Conservation (phyloP, 192 early-diverging fungal genomes). For the Funneliformis mosseae region DNA sequence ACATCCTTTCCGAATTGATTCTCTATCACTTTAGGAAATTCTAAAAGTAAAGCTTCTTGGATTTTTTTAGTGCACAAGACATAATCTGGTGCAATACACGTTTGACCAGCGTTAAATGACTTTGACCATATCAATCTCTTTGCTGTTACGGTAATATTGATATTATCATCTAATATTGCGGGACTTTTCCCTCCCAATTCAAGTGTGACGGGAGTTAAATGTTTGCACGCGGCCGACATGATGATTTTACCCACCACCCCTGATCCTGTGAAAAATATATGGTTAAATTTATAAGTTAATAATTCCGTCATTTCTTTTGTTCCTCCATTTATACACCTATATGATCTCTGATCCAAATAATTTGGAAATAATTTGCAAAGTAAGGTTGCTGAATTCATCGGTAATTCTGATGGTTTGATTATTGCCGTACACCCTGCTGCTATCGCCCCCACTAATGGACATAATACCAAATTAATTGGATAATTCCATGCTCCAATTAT, state of each 20-base stretch:
- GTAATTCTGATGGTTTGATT: slow-evolving; percentile 85
- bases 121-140: slow-evolving; percentile 83
- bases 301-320: slow-evolving; percentile 72
- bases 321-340: slow-evolving; percentile 78
- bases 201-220: slow-evolving; percentile 83
- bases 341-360: slow-evolving; percentile 70
- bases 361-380: slow-evolving; percentile 65
- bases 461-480: slow-evolving; percentile 62
- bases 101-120: slow-evolving; percentile 86
- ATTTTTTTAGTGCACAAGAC: slow-evolving; percentile 58
- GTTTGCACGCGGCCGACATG: slow-evolving; percentile 81
- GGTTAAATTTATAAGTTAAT: slow-evolving; percentile 79
- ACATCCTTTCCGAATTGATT: slow-evolving; percentile 49
- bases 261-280: slow-evolving; percentile 93
- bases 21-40: slow-evolving; percentile 45
- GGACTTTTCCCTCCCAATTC: slow-evolving; percentile 95
- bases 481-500: slow-evolving; percentile 60
- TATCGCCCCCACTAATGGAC: slow-evolving; percentile 80
- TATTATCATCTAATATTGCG: slow-evolving; percentile 64
- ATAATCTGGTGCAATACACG: slow-evolving; percentile 80
- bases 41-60: slow-evolving; percentile 51
- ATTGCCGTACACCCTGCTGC: slow-evolving; percentile 87
- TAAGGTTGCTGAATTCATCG: slow-evolving; percentile 62
- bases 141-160: slow-evolving; percentile 63
- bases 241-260: slow-evolving; percentile 78